Percentiles rank a stretch among this genome's conserved stretches.
Evolutionary conservation across 306 rosid genomes (phyloP).

Genomic region (Acacia acuminata): DNA sequence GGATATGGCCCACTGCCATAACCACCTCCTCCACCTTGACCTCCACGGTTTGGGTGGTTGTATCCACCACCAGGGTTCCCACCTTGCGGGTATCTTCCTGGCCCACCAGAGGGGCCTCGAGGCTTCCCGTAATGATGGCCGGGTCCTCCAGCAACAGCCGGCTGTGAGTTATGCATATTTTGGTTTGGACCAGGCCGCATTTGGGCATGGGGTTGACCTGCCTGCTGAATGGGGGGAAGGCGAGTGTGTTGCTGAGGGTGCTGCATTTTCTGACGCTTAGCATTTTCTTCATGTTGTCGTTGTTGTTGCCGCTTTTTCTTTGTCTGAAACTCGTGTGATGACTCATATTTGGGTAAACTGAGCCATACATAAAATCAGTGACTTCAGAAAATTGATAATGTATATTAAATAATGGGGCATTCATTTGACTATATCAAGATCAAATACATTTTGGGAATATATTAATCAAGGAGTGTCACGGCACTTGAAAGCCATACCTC

Average conservation of each 20-base stretch:
- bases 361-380: conserved; percentile 9
- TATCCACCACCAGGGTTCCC: conserved; percentile 49
- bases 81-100: conserved; percentile 44
- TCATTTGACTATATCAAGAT: background rate
- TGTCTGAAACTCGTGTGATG: conserved; percentile 76
- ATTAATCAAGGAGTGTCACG: background rate
- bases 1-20: conserved; percentile 61
- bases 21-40: conserved; percentile 49
- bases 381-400: conserved; percentile 10
- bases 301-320: conserved; percentile 75
- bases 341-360: conserved; percentile 74
- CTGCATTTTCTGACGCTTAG: conserved; percentile 60
- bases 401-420: background rate
- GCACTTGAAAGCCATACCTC: conserved; percentile 37
- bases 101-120: conserved; percentile 45
- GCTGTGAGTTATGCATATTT: conserved; percentile 46
- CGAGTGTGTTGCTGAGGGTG: conserved; percentile 47
- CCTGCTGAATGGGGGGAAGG: conserved; percentile 49
- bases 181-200: conserved; percentile 49
- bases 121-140: conserved; percentile 51
- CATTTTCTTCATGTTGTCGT: conserved; percentile 60
- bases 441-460: background rate
- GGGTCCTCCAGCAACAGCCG: conserved; percentile 40
- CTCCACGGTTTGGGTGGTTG: conserved; percentile 40
- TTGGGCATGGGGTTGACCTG: conserved; percentile 34